Evolutionary conservation across 352 stramenopile genomes (phyloP), one percentile per base, ranked within the genome.

Genomic region (Globisporangium spinosum): DNA sequence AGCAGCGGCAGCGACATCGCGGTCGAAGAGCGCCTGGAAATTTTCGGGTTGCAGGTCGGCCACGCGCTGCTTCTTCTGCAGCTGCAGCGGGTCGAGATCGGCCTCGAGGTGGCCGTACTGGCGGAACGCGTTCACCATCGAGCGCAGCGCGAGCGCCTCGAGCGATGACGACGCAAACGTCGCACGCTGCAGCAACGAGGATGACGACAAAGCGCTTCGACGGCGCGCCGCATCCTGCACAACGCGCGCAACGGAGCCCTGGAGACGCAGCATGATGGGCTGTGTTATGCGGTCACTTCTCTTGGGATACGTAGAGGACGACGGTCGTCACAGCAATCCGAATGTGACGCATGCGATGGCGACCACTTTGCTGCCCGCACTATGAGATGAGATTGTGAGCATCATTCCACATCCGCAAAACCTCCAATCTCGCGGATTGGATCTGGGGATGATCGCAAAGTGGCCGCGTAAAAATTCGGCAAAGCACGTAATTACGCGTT

Each of bases 81-180:
- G 64, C 13, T 70, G 43, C 13, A 95, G 68, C 3, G 87, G 87
- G 23, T 95, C 85, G 15, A 93, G 68, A 51, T 90, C 80, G 2
- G 87, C 87, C 55, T 93, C 80, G 7, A 95, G 62, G 68, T 95
- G 87, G 27, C 87, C 87, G 57, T 81, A 88, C 54, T 90, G 83
- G 40, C 87, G 85, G 62, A 95, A 95, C 8, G 82, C 74, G 10
- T 69, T 79, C 64, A 77, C 80, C 85, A 95, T 92, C 29, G 85
- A 83, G 60, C 81, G 75, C 40, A 84, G 64, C 6, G 87, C 87
- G 58, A 94, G 76, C 67, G 73, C 58, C 57, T 94, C 82, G 32
- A 91, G 72, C 43, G 83, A 85, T 1, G 75, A 77, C 3, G 69
- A 77, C 2, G 75, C 56, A 62, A 77, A 82, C 38, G 67, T 20